Conservation (phyloP, 2,329 filamentous ascomycete species). For the Colletotrichum eremochloae region DNA sequence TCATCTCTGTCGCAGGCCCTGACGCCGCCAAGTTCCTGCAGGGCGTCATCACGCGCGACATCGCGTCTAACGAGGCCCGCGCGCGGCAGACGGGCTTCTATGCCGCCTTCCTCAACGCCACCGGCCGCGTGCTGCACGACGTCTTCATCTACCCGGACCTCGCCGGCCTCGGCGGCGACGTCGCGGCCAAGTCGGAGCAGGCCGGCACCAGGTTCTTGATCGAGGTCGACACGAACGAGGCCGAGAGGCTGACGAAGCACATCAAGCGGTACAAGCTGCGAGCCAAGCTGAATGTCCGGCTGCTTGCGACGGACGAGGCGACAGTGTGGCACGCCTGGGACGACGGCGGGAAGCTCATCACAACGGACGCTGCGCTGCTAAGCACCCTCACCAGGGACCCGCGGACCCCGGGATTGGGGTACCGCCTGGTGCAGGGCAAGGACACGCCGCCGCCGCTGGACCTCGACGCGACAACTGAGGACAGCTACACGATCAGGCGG, state of each 20-base stretch:
- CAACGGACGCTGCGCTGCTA: constrained; percentile 24
- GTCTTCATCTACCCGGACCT: constrained; percentile 85
- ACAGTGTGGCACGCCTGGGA: constrained; percentile 83
- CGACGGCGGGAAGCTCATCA: constrained; percentile 50
- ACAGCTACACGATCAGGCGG: constrained; percentile 79
- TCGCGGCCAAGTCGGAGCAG: constrained; percentile 39
- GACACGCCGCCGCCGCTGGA: constrained; percentile 54
- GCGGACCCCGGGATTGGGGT: constrained; percentile 69
- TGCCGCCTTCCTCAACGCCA: constrained; percentile 86
- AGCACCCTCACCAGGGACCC: constrained; percentile 62
- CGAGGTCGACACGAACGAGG: constrained; percentile 82
- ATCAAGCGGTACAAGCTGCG: constrained; percentile 89
- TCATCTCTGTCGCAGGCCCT: constrained; percentile 83
- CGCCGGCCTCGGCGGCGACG: constrained; percentile 47
- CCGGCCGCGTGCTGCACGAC: constrained; percentile 87
- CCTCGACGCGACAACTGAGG: constrained; percentile 62
- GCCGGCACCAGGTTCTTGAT: constrained; percentile 68
- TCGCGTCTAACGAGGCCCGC: constrained; percentile 56
- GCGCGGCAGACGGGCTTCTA: constrained; percentile 73
- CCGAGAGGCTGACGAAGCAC: constrained; percentile 74
- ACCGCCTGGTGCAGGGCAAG: constrained; percentile 58
- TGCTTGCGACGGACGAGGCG: constrained; percentile 75
- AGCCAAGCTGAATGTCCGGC: constrained; percentile 78
- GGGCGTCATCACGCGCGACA: constrained; percentile 84
- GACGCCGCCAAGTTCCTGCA: constrained; percentile 90